Base-by-base conservation (phyloP, 495 filamentous ascomycete genomes). In the Immersiella caudata region DNA sequence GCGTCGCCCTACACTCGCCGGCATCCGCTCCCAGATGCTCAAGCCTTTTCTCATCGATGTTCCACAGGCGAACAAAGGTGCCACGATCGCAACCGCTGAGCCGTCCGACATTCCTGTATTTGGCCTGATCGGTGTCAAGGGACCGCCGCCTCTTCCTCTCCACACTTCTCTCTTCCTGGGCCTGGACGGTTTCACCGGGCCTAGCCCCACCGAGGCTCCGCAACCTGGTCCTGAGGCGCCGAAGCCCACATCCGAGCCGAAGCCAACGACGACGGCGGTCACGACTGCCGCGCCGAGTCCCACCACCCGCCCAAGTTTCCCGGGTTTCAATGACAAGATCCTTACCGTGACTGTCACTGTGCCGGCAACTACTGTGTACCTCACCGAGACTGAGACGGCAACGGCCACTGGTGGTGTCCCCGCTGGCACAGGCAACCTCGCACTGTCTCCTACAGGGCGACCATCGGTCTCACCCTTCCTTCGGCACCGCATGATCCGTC, bases 21-120 rank as follows among this genome's bases (percentile, higher is more conserved):
- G 64, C 35, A 77, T 81, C 70, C 52, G 68, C 20, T 64, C 75
- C 0, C 81, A 83, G 63, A 74, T 83, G 55, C 27, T 61, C 2
- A 74, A 74, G 24, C 74, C 70, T 33, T 77, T 80, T 65, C 69
- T 80, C 61, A 80, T 79, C 66, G 51, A 69, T 8, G 62, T 78
- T 0, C 70, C 76, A 2, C 70, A 78, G 57, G 71, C 68, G 8
- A 74, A 67, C 18, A 62, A 59, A 62, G 50, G 65, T 58, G 68
- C 70, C 60, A 35, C 62, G 29, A 20, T n/a, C 5, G 67, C 68
- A 26, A 71, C 62, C 55, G 74, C 66, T 18, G 67, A 67, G 25
- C 56, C 62, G 40, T 27, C 55, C 33, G 56, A 72, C 56, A 77
- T 77, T 59, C 75, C 75, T 12, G 6, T 77, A 6, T 27, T 14